phyloP scores from a whole-genome alignment of 2,329 filamentous ascomycete species.

The Nemania sp. region DNA sequence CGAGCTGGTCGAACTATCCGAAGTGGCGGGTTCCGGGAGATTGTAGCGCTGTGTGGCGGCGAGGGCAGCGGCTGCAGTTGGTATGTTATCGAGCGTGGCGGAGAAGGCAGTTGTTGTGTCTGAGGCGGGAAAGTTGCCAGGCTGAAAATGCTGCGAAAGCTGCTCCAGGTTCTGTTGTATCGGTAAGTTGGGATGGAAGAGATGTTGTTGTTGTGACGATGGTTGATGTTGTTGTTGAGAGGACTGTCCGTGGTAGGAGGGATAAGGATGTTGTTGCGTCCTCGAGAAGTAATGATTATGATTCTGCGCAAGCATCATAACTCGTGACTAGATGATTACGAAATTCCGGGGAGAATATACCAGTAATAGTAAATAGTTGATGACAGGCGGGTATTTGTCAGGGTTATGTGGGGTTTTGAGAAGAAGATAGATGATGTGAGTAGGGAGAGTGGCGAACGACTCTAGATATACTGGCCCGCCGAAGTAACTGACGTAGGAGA shows the following conservation, averaged over 20 bases:
- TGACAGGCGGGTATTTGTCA: slow-evolving; percentile 17
- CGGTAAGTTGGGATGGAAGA: neutral
- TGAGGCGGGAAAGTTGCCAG: slow-evolving; percentile 8
- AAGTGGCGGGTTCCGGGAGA: slow-evolving; percentile 25
- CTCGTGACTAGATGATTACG: slow-evolving; percentile 21
- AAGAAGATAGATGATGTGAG: slow-evolving; percentile 12
- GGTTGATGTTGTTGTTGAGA: slow-evolving; percentile 4
- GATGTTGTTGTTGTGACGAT: neutral
- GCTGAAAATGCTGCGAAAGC: slow-evolving; percentile 15
- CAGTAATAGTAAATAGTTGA: slow-evolving; percentile 12
- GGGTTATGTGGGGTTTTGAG: slow-evolving; percentile 19
- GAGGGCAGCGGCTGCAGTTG: slow-evolving; percentile 37
- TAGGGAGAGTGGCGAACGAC: slow-evolving; percentile 20
- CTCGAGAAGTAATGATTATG: slow-evolving; percentile 34
- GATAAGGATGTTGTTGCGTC: slow-evolving; percentile 30
- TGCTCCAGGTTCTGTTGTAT: slow-evolving; percentile 15
- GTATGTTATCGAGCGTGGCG: slow-evolving; percentile 41
- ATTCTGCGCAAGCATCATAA: slow-evolving; percentile 41
- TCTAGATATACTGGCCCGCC: slow-evolving; percentile 26
- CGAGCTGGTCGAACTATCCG: too few species aligned
- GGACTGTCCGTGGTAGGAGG: slow-evolving; percentile 31
- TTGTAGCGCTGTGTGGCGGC: slow-evolving; percentile 36
- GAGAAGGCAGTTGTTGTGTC: slow-evolving; percentile 24
- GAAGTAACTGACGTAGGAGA: slow-evolving; percentile 21
- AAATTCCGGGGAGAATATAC: slow-evolving; percentile 1